Conservation (phyloP, 495 filamentous ascomycete species). For the Aspergillus kassunensis region DNA sequence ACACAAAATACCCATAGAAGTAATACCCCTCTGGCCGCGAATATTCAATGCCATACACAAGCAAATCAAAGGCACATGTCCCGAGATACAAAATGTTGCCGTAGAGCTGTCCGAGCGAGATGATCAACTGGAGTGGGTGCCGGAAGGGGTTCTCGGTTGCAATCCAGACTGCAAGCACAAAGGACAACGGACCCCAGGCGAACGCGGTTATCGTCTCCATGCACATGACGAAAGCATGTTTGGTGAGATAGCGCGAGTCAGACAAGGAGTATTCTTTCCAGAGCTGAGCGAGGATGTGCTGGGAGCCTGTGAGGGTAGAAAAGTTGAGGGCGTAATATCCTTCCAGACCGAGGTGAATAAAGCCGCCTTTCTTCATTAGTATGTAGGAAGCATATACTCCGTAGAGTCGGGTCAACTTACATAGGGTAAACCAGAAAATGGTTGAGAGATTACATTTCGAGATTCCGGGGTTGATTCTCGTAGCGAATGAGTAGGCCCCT, state of each 20-base stretch:
- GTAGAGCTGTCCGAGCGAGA: conserved; percentile 62
- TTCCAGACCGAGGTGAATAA: conserved; percentile 71
- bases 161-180: conserved; percentile 55
- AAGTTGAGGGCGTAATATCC: conserved; percentile 65
- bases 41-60: conserved; percentile 48
- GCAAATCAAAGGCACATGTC: conserved; percentile 62
- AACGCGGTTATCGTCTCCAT: conserved; percentile 69
- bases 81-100: conserved; percentile 77
- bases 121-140: conserved; percentile 62
- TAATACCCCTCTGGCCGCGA: conserved; percentile 69
- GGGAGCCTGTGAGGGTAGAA: conserved; percentile 27
- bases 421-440: conserved; percentile 55
- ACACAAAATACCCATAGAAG: conserved; percentile 76
- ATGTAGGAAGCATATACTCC: background rate
- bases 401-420: conserved; percentile 17
- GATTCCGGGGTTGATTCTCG: conserved; percentile 33
- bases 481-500: conserved; percentile 37
- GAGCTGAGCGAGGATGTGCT: conserved; percentile 59
- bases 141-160: conserved; percentile 50
- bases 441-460: conserved; percentile 36
- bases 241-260: conserved; percentile 71
- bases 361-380: conserved; percentile 40
- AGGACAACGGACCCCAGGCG: conserved; percentile 68
- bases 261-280: conserved; percentile 83
- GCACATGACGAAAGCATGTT: conserved; percentile 68